These are phyloP conservation scores for Leccinum uliginosum DNA, from an alignment of 768 basidiomycete species.

Conservation along the genomic window DNA sequence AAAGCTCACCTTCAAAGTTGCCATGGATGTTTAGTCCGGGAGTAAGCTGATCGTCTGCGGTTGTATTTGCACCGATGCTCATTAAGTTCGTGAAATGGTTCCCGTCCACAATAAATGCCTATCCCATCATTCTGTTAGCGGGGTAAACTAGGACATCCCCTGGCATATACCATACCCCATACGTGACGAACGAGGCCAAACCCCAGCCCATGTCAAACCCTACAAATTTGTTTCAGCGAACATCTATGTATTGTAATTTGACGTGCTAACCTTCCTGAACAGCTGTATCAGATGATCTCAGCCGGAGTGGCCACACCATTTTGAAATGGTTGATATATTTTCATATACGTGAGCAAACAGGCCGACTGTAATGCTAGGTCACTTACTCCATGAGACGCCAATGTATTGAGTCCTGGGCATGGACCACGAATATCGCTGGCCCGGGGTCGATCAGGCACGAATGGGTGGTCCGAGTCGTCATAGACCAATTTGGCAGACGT, in stretches of 20 bases:
- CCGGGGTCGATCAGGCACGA: slow-evolving; percentile 3
- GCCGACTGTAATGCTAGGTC: not conserved
- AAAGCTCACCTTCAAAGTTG: slow-evolving; percentile 19
- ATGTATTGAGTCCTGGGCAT: slow-evolving; percentile 23
- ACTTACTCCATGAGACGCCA: slow-evolving; percentile 26
- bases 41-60: slow-evolving; percentile 6
- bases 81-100: slow-evolving; percentile 27
- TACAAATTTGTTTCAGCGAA: not conserved
- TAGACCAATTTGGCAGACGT: slow-evolving; percentile 23
- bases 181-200: slow-evolving; percentile 19
- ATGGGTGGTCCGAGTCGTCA: slow-evolving; percentile 20
- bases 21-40: slow-evolving; percentile 22
- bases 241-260: not conserved
- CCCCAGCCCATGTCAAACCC: slow-evolving; percentile 25
- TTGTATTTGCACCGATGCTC: slow-evolving; percentile 23
- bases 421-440: slow-evolving; percentile 25
- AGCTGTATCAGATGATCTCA: slow-evolving; percentile 22
- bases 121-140: not conserved
- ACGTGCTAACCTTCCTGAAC: slow-evolving; percentile 17
- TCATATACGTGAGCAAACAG: not conserved
- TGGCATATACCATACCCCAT: slow-evolving; percentile 16
- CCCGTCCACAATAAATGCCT: slow-evolving; percentile 25
- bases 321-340: slow-evolving; percentile 18
- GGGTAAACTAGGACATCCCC: not conserved
- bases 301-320: slow-evolving; percentile 21